Evolutionary conservation across 2,329 filamentous ascomycete species (phyloP).

Genomic region (Huntiella decipiens): DNA sequence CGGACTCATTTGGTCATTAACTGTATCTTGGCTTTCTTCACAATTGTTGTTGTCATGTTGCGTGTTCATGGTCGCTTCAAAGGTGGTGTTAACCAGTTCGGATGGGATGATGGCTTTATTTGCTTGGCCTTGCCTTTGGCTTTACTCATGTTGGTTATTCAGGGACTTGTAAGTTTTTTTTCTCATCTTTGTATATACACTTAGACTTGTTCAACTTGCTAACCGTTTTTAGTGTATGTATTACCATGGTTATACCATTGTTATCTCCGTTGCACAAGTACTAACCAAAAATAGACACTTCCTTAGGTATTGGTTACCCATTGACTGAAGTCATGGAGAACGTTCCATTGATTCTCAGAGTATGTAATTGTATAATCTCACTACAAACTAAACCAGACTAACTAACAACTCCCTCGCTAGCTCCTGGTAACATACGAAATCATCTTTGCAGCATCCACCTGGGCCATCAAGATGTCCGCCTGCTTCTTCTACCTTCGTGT

Average conservation of each 20-base stretch:
- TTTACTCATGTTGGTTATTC: slow-evolving; percentile 16
- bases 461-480: slow-evolving; percentile 21
- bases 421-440: slow-evolving; percentile 22
- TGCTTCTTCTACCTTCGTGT: slow-evolving; percentile 25
- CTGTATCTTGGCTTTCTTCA: slow-evolving; percentile 12
- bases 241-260: neutral
- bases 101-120: slow-evolving; percentile 22
- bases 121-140: slow-evolving; percentile 18
- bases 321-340: slow-evolving; percentile 15
- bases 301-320: slow-evolving; percentile 16
- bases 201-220: neutral
- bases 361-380: slow-evolving; percentile 2
- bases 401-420: neutral
- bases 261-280: neutral
- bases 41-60: slow-evolving; percentile 14
- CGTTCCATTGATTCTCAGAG: slow-evolving; percentile 13
- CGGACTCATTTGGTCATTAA: slow-evolving; percentile 16
- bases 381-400: neutral
- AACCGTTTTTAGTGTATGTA: slow-evolving; percentile 9
- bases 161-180: slow-evolving; percentile 16
- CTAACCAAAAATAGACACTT: slow-evolving; percentile 11
- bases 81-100: slow-evolving; percentile 15
- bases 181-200: neutral
- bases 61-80: slow-evolving; percentile 16
- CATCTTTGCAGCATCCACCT: slow-evolving; percentile 18